Evolutionary conservation across 179 eudicot species (phyloP).

Genomic region (Nepenthes alata): DNA sequence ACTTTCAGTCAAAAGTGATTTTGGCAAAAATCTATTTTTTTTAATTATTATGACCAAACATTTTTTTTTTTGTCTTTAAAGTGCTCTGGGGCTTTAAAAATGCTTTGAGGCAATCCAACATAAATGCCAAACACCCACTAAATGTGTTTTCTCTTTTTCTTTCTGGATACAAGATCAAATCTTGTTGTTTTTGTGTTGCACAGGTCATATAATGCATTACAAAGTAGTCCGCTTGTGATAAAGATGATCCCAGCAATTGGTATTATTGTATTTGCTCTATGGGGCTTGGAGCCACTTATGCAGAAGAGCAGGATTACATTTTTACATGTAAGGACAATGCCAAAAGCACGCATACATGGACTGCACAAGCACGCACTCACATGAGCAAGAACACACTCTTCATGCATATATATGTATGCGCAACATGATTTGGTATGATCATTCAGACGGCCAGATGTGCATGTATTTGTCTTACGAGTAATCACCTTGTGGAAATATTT

Average conservation of each 20-base stretch:
- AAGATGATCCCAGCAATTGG: conserved; percentile 65
- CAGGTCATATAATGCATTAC: conserved; percentile 54
- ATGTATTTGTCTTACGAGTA: too few relatives aligned
- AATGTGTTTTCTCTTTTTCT: not conserved
- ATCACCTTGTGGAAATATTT: too few relatives aligned
- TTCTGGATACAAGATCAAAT: not conserved
- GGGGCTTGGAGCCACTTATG: conserved; percentile 79
- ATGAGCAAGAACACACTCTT: not conserved
- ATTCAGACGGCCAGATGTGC: not conserved
- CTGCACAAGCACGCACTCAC: not conserved
- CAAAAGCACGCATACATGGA: not conserved
- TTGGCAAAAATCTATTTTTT: too few relatives aligned
- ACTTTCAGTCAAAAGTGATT: too few relatives aligned
- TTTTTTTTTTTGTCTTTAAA: too few relatives aligned
- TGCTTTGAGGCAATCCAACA: too few relatives aligned
- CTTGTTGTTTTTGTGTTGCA: conserved; percentile 1
- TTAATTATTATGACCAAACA: too few relatives aligned
- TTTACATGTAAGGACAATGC: conserved; percentile 34
- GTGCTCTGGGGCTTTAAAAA: too few relatives aligned
- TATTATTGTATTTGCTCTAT: conserved; percentile 57
- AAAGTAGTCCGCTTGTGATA: conserved; percentile 40
- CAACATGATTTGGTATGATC: not conserved
- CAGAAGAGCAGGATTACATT: conserved; percentile 52
- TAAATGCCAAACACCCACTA: too few relatives aligned
- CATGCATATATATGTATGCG: not conserved